Base-by-base conservation (phyloP, 768 basidiomycete genomes). In the Coprinellus micaceus region DNA sequence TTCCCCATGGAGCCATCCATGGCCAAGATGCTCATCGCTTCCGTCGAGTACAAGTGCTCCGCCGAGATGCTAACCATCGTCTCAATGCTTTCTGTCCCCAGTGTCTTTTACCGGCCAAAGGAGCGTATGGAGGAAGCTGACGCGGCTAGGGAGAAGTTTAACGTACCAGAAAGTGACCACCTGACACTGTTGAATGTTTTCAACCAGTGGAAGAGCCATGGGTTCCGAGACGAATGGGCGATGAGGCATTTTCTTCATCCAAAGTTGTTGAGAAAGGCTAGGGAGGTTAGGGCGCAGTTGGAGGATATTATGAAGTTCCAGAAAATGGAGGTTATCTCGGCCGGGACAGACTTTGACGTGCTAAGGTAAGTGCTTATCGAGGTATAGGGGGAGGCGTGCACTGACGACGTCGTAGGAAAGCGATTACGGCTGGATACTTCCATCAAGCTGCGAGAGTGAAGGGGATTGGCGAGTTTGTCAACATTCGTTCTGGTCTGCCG, bases 231-330 rank as follows among this genome's bases (percentile, higher is more conserved):
- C 66, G 90, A 94, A 41, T 99, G 96, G 97, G 84, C 83, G 2
- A 84, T 94, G 74, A 84, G 91, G 43, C 97, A 99, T 69, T 99
- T 98, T 76, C 69, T 98, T 51, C 97, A 99, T 68, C 96, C 96
- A 0, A 98, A 98, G 69, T 79, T 98, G 39, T 80, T 99, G 33
- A 80, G 96, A 40, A 99, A 99, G 71, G 91, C 91, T 4, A 82
- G 96, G 28, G 97, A 99, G 75, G 97, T 99, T 36, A 85, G 97
- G 28, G 83, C 82, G 2, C 97, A 99, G 74, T 81, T 99, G 15
- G 95, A 98, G 67, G 97, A 99, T 66, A 98, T 99, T 70, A 98
- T 98, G 94, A 96, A 97, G 66, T 90, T 91, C 71, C 95, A 98
- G 73, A 98, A 98, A 76, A 92, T 98, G 89, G 91, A 90, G 47